Evolutionary conservation across 2,329 filamentous ascomycete genomes (phyloP).

Genomic region (Raffaelea deltoideospora): DNA sequence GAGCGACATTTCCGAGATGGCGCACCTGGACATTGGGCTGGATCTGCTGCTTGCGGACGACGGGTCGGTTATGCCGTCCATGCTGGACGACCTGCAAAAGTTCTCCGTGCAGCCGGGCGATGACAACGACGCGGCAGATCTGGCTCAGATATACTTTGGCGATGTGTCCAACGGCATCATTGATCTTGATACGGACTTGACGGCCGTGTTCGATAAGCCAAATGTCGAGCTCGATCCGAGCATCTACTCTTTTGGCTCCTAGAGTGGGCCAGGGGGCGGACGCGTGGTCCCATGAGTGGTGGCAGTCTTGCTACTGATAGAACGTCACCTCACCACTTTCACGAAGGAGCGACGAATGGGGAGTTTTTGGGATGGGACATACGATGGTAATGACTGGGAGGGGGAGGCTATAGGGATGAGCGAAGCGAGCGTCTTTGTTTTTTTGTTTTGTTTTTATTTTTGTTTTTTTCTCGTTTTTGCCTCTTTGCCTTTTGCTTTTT

Average conservation of each 20-base stretch:
- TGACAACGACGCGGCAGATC: conserved; percentile 9
- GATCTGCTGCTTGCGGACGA: conserved; percentile 33
- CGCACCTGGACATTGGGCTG: conserved; percentile 36
- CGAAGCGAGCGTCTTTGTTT: background rate
- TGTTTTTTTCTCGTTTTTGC: background rate
- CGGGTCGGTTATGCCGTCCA: conserved; percentile 21
- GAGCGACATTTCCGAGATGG: conserved; percentile 44
- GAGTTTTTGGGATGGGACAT: too few species aligned
- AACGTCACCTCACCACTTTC: too few species aligned
- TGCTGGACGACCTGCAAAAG: conserved; percentile 26
- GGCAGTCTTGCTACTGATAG: too few species aligned
- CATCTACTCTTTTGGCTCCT: conserved; percentile 15
- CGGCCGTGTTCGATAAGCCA: conserved; percentile 34
- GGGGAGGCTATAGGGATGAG: too few species aligned
- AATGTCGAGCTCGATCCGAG: conserved; percentile 32
- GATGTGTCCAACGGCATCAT: conserved; percentile 15
- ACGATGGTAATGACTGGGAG: too few species aligned
- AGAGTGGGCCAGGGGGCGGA: conserved; percentile 21
- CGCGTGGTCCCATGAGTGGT: too few species aligned
- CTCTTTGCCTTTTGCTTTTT: background rate
- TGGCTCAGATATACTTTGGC: conserved; percentile 19
- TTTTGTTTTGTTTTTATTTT: background rate
- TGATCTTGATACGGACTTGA: conserved; percentile 19
- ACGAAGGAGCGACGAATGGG: background rate
- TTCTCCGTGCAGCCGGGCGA: conserved; percentile 17